Evolutionary conservation across 768 basidiomycete genomes (phyloP).

Genomic region (Hortiboletus campestris): DNA sequence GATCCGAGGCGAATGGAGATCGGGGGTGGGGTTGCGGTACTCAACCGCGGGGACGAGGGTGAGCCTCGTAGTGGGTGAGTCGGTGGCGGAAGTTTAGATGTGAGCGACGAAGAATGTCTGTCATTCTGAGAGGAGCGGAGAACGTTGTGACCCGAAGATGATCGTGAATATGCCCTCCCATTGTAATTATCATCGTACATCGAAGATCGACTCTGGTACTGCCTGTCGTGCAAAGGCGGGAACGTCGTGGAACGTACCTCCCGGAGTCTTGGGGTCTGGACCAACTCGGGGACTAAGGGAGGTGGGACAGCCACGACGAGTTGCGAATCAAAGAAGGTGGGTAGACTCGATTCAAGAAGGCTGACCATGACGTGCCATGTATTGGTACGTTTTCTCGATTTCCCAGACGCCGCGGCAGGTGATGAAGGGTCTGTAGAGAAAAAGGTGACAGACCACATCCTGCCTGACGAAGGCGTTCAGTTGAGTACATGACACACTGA

Average conservation of each 20-base stretch:
- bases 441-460: slow-evolving; percentile 27
- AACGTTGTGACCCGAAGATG: not conserved
- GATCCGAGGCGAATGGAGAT: slow-evolving; percentile 6
- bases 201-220: not conserved
- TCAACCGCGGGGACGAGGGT: not conserved
- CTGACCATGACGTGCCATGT: slow-evolving; percentile 46
- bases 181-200: not conserved
- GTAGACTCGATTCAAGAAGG: slow-evolving; percentile 17
- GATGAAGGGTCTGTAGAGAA: slow-evolving; percentile 13
- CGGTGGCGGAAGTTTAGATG: not conserved
- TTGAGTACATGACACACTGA: not conserved
- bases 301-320: slow-evolving; percentile 7
- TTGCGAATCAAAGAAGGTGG: slow-evolving; percentile 18
- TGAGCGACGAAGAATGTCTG: not conserved
- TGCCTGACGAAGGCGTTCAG: slow-evolving; percentile 4
- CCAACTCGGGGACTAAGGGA: not conserved
- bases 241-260: slow-evolving; percentile 1
- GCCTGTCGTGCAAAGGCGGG: not conserved
- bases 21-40: not conserved
- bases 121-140: not conserved
- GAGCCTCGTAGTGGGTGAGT: not conserved
- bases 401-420: not conserved
- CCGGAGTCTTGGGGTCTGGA: not conserved
- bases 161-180: not conserved
- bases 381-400: slow-evolving; percentile 2